Percentiles rank a stretch among this genome's conserved stretches.
Evolutionary conservation across 164 flowering plant genomes (phyloP).

Genomic region (Piper longum): DNA sequence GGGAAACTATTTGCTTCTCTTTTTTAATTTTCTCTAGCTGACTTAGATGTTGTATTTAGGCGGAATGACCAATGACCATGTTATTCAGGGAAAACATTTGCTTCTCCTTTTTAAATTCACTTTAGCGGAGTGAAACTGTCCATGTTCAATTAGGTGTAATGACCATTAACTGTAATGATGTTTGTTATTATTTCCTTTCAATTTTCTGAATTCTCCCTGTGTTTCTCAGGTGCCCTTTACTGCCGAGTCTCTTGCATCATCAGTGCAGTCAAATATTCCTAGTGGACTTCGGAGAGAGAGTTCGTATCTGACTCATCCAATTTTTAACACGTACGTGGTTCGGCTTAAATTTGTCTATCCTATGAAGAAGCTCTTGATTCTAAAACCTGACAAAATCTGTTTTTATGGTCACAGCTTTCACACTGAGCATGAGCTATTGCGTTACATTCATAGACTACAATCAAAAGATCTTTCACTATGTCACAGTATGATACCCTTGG

Average conservation of each 20-base stretch:
- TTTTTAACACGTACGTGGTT: conserved; percentile 62
- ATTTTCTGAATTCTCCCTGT: neutral
- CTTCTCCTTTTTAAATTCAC: too few relatives aligned
- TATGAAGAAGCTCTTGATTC: conserved; percentile 3
- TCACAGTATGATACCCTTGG: conserved; percentile 99
- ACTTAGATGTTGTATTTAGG: too few relatives aligned
- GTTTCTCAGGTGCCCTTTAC: conserved; percentile 64
- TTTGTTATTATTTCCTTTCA: too few relatives aligned
- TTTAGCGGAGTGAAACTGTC: too few relatives aligned
- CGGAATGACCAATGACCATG: too few relatives aligned
- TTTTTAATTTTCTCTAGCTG: too few relatives aligned
- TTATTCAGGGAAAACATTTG: too few relatives aligned
- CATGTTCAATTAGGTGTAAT: too few relatives aligned
- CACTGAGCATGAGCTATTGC: conserved; percentile 91
- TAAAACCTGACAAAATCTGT: neutral
- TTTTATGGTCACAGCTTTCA: conserved; percentile 43
- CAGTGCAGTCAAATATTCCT: conserved; percentile 60
- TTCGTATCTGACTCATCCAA: conserved; percentile 70
- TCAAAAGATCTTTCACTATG: conserved; percentile 90
- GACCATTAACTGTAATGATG: too few relatives aligned
- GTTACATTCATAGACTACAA: conserved; percentile 66
- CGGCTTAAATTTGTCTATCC: conserved; percentile 1
- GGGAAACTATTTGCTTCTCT: too few relatives aligned
- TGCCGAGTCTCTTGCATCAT: conserved; percentile 81
- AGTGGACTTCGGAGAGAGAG: conserved; percentile 57